These are phyloP conservation scores for Pleurotus pulmonarius DNA, from an alignment of 768 basidiomycete species.

Conservation along the genomic window DNA sequence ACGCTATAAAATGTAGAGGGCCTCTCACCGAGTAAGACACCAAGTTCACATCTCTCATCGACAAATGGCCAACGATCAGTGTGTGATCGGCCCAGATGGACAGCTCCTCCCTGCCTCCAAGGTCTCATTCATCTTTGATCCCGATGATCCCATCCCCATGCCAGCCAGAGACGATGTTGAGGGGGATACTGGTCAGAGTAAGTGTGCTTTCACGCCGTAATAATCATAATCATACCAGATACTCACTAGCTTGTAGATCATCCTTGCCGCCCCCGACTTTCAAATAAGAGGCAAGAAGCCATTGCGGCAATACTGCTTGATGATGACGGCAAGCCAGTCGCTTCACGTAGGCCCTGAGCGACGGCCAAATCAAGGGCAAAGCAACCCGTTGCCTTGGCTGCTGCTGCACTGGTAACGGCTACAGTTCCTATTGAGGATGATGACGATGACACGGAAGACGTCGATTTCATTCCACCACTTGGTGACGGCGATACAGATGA, in stretches of 20 bases:
- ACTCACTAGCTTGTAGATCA: not conserved
- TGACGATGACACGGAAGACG: not conserved
- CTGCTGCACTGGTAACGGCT: not conserved
- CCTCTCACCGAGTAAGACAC: not conserved
- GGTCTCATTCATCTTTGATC: constrained; percentile 7
- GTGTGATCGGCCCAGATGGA: constrained; percentile 10
- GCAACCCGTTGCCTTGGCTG: not conserved
- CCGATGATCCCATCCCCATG: constrained; percentile 7
- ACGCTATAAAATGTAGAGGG: not conserved
- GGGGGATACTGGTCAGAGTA: not conserved
- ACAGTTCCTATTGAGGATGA: not conserved
- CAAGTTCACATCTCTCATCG: no score
- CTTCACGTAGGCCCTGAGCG: not conserved
- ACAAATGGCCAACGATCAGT: constrained; percentile 7
- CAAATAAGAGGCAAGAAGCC: not conserved
- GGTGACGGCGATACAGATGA: not conserved
- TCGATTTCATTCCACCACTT: not conserved
- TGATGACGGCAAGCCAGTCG: not conserved
- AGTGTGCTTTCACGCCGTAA: not conserved
- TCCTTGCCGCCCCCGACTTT: not conserved
- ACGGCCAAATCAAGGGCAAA: not conserved
- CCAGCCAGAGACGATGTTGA: not conserved
- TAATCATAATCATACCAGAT: not conserved
- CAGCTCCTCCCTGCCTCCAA: constrained; percentile 6
- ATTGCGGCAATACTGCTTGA: not conserved